Evolutionary conservation across 441 rosid species (phyloP).

Genomic region (Brassica hybrid): DNA sequence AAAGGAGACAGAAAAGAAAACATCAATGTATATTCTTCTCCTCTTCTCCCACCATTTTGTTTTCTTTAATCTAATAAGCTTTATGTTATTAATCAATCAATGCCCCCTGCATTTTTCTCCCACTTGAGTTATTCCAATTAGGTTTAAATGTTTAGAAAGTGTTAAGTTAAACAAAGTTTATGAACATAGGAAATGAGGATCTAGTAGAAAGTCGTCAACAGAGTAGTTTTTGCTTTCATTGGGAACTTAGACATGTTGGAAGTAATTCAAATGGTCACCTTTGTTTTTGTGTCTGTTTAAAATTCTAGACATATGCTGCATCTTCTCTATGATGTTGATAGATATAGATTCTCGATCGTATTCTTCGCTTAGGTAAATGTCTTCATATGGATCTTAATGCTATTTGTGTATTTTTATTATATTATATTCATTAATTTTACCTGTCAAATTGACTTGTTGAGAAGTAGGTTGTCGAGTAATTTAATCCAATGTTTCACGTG

Average conservation of each 20-base stretch:
- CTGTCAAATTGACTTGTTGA: background rate
- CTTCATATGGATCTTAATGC: conserved; percentile 15
- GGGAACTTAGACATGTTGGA: conserved; percentile 10
- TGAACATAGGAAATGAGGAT: conserved; percentile 11
- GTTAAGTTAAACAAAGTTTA: conserved; percentile 4
- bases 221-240: background rate
- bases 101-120: conserved; percentile 9
- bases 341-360: background rate
- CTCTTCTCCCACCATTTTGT: conserved; percentile 32
- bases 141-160: conserved; percentile 12
- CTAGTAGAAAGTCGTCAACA: background rate
- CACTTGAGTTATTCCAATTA: conserved; percentile 12
- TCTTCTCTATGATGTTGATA: background rate
- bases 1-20: conserved; percentile 14
- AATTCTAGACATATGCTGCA: background rate
- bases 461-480: conserved; percentile 26
- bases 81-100: conserved; percentile 34
- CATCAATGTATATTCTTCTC: conserved; percentile 56
- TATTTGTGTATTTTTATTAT: conserved; percentile 4
- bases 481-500: conserved; percentile 26
- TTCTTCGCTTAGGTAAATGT: background rate
- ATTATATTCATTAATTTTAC: background rate
- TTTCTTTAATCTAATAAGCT: conserved; percentile 26
- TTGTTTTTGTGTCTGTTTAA: background rate
- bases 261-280: background rate